Evolutionary conservation across 2,329 filamentous ascomycete species (phyloP).

Genomic region (Fusarium goolgardi): DNA sequence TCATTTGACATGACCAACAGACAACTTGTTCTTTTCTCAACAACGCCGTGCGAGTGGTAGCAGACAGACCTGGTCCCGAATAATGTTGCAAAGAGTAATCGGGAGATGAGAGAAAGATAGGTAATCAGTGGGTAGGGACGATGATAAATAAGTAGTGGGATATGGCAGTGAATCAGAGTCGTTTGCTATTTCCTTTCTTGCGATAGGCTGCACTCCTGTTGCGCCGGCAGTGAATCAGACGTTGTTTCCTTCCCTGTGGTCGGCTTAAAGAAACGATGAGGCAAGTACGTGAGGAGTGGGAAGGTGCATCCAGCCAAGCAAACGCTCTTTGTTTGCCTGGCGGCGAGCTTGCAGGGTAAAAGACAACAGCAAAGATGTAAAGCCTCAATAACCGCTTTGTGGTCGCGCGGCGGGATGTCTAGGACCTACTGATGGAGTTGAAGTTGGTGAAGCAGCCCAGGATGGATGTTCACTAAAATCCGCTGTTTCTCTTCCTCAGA

Average conservation of each 20-base stretch:
- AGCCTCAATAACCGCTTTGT: conserved; percentile 21
- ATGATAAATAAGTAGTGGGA: too few relatives aligned
- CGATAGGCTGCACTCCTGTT: conserved; percentile 33
- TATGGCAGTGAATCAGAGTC: too few relatives aligned
- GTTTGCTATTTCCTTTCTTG: too few relatives aligned
- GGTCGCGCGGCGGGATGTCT: conserved; percentile 14
- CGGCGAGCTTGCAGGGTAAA: conserved; percentile 10
- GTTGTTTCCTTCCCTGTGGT: conserved; percentile 25
- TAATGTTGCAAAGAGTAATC: not conserved
- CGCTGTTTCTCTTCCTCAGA: conserved; percentile 23
- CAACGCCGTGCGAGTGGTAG: conserved; percentile 2
- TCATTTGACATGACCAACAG: conserved; percentile 32
- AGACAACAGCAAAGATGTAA: conserved; percentile 19
- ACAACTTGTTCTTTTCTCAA: conserved; percentile 14
- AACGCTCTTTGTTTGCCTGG: conserved; percentile 26
- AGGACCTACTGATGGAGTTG: conserved; percentile 9
- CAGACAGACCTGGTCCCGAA: not conserved
- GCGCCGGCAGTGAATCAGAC: conserved; percentile 36
- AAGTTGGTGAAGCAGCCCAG: conserved; percentile 16
- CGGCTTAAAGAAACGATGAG: conserved; percentile 35
- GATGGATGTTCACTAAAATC: conserved; percentile 35
- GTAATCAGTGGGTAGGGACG: not conserved
- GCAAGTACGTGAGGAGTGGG: conserved; percentile 16
- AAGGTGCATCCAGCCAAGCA: conserved; percentile 15
- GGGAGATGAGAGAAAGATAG: not conserved